Evolutionary conservation across 2,329 filamentous ascomycete species (phyloP), one percentile per base, ranked within the genome.

Genomic region (Monilinia vaccinii-corymbosi): DNA sequence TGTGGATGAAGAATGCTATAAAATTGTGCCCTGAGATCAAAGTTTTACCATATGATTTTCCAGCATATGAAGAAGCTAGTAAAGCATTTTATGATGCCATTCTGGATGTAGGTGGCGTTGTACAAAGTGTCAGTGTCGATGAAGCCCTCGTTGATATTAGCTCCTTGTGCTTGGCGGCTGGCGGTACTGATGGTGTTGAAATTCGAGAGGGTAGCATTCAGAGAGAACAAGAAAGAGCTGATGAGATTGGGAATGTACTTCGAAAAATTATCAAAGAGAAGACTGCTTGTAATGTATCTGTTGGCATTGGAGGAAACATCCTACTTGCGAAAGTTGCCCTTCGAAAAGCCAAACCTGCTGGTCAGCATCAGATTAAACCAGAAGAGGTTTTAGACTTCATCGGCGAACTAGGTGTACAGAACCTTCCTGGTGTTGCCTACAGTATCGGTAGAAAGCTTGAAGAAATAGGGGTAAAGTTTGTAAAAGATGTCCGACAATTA

Each of bases 101-200:
- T 13, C 75, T 97, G 38, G 81, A 84, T 7, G 79, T 91, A 10
- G 91, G 88, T 21, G 93, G 91, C 1, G 75, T 90, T 21, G 91
- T 97, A 0, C 94, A 99, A 71, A 97, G 94, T 69, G 93, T 99
- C 56, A 97, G 94, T 70, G 89, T 99, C 49, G 95, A 99, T 66
- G 95, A 99, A 74, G 94, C 91, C 1, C 80, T 99, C 9, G 76
- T 99, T 18, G 94, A 99, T 72, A 81, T 92, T 38, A 94, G 89
- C 3, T 76, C 77, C 4, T 74, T 89, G 4, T 88, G 94, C 61
- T 75, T 91, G 48, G 76, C 79, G 14, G 80, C 80, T 16, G 81
- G 83, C 13, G 85, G 83, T 2, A 88, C 87, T 1, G 81, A 88
- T 66, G 89, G 88, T 0, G 76, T 77, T 25, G 81, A 79, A 1